phyloP scores from a whole-genome alignment of 2,329 filamentous ascomycete species.

The Monilinia fructicola region DNA sequence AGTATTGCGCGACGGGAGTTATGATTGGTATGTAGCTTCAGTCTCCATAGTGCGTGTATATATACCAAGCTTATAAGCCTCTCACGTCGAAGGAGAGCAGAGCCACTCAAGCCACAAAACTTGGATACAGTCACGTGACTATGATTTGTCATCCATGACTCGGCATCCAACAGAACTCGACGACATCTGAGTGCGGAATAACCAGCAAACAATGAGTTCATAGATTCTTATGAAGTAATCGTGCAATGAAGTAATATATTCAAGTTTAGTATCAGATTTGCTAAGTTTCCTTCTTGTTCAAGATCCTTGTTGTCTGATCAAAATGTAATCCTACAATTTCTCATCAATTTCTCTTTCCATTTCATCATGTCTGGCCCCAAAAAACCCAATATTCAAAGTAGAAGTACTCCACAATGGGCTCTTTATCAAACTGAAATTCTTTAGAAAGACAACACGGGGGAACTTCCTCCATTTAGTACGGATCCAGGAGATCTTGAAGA shows the following conservation, averaged over 20 bases:
- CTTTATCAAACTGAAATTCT: slow-evolving; percentile 57
- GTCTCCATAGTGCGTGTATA: neutral
- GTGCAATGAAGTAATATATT: neutral
- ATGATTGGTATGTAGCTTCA: neutral
- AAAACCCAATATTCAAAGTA: slow-evolving; percentile 51
- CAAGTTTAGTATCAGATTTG: slow-evolving; percentile 3
- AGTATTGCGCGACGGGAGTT: neutral
- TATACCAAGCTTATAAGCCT: neutral
- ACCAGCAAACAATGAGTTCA: slow-evolving; percentile 17
- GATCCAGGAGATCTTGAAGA: slow-evolving; percentile 59
- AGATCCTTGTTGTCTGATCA: neutral
- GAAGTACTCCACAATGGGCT: slow-evolving; percentile 54
- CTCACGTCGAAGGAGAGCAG: neutral
- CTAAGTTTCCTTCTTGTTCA: neutral
- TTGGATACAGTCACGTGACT: neutral
- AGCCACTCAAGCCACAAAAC: slow-evolving; percentile 5
- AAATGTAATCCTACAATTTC: neutral
- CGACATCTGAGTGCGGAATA: neutral
- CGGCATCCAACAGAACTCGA: neutral
- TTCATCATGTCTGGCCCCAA: slow-evolving; percentile 46
- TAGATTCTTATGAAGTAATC: neutral
- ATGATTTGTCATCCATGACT: neutral
- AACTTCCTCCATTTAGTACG: slow-evolving; percentile 53
- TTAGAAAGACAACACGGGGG: slow-evolving; percentile 51
- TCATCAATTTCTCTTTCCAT: neutral